Percentiles rank a stretch among this genome's conserved stretches.
phyloP scores from a whole-genome alignment of 1,284 basidiomycete genomes.

The Boletus smithii region DNA sequence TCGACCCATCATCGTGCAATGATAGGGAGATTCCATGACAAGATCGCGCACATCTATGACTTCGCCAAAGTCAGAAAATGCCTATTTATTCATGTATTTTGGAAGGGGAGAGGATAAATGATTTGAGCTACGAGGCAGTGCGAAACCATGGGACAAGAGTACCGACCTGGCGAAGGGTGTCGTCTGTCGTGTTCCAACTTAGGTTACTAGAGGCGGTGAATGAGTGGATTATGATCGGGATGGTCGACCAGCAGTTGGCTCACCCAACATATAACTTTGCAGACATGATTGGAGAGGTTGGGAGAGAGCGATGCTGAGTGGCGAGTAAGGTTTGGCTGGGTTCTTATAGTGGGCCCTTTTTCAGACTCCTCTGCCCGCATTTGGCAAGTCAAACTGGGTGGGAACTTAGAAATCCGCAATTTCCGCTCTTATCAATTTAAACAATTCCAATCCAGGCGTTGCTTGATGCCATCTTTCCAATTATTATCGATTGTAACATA shows the following conservation, averaged over 20 bases:
- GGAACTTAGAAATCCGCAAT: constrained; percentile 1
- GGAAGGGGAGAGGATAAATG: constrained; percentile 1
- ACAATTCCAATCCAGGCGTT: background rate
- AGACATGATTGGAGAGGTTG: constrained; percentile 48
- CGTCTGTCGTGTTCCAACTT: constrained; percentile 91
- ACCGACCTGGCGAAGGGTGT: constrained; percentile 77
- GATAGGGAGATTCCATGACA: constrained; percentile 40
- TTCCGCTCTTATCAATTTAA: constrained; percentile 23
- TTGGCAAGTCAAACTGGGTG: constrained; percentile 16
- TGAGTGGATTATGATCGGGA: constrained; percentile 20
- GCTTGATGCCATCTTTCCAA: too few relatives aligned
- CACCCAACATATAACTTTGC: constrained; percentile 84
- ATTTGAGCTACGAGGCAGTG: constrained; percentile 28
- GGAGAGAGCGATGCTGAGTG: constrained; percentile 14
- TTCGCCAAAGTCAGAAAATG: constrained; percentile 60
- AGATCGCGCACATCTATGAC: constrained; percentile 71
- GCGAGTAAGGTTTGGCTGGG: constrained; percentile 22
- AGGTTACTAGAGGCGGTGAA: constrained; percentile 57
- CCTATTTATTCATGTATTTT: constrained; percentile 42
- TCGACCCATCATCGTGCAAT: constrained; percentile 34
- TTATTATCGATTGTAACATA: background rate
- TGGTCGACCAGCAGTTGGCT: constrained; percentile 38
- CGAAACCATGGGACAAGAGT: constrained; percentile 34
- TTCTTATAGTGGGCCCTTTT: constrained; percentile 32
- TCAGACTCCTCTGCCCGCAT: constrained; percentile 36